A percentile compares a stretch with the other conserved stretches of the same genome.
Conservation (phyloP, 2,329 filamentous ascomycete species). For the Proliferodiscus dingleyae region DNA sequence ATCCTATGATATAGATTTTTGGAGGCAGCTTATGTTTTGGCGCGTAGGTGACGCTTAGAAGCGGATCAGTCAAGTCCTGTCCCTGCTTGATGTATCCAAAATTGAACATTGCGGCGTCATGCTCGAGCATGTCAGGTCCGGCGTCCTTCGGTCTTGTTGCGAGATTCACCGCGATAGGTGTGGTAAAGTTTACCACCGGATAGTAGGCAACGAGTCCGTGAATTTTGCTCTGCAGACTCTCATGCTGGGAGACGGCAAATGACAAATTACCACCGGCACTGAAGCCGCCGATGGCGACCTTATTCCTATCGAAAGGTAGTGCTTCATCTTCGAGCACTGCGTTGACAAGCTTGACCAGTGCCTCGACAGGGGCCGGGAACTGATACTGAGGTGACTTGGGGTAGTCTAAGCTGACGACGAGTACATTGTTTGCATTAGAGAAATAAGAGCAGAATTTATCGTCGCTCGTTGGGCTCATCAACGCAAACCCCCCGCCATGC, state of each 20-base stretch:
- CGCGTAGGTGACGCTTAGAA: constrained; percentile 20
- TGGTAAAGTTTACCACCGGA: constrained; percentile 38
- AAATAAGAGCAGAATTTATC: constrained; percentile 45
- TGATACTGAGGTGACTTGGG: constrained; percentile 40
- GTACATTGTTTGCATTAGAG: constrained; percentile 35
- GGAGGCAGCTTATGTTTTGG: constrained; percentile 18
- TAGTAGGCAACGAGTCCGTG: constrained; percentile 40
- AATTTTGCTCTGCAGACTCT: constrained; percentile 28
- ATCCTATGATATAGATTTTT: constrained; percentile 22
- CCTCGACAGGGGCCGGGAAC: constrained; percentile 42
- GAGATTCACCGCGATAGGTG: constrained; percentile 12
- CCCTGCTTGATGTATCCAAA: constrained; percentile 19
- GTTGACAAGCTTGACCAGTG: constrained; percentile 40
- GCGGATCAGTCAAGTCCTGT: constrained; percentile 22
- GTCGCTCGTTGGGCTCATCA: constrained; percentile 40
- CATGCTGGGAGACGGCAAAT: constrained; percentile 39
- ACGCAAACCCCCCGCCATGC: constrained; percentile 48
- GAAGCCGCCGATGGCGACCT: constrained; percentile 44
- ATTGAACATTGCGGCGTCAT: constrained; percentile 13
- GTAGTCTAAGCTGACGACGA: constrained; percentile 47
- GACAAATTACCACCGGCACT: constrained; percentile 48
- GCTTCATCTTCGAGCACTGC: constrained; percentile 39
- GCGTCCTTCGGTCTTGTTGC: constrained; percentile 14
- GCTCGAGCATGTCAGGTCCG: constrained; percentile 10
- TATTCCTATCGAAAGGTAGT: constrained; percentile 41